Evolutionary conservation across 2,329 filamentous ascomycete species (phyloP).

Genomic region (Penicillium concentricum): DNA sequence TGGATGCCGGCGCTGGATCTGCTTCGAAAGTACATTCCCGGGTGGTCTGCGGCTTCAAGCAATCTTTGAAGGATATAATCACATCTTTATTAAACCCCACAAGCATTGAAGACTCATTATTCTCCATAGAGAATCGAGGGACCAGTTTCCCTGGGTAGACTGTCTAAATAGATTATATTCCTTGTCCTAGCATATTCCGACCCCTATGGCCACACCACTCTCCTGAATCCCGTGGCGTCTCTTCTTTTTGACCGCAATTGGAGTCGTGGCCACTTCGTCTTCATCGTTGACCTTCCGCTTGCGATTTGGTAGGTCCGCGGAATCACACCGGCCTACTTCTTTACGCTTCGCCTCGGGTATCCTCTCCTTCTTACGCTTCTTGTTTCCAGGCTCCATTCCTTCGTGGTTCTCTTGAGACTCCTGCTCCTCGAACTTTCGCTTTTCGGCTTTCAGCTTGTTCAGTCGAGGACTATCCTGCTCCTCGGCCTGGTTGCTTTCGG

Average conservation of each 20-base stretch:
- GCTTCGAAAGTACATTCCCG: not conserved
- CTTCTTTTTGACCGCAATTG: too few species aligned
- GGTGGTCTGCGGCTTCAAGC: not conserved
- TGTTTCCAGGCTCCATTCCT: not conserved
- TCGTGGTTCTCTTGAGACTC: not conserved
- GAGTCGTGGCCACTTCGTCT: too few species aligned
- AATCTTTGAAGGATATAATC: not conserved
- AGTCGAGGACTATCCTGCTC: not conserved
- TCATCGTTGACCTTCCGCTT: too few species aligned
- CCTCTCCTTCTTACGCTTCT: not conserved
- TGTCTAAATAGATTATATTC: not conserved
- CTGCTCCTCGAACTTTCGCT: not conserved
- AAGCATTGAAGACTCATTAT: not conserved
- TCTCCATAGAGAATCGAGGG: not conserved
- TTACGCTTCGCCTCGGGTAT: not conserved
- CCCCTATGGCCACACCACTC: not conserved
- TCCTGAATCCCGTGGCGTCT: not conserved
- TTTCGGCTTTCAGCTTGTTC: not conserved
- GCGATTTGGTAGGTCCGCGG: too few species aligned
- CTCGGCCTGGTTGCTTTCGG: not conserved
- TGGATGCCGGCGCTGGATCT: not conserved
- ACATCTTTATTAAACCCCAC: too few species aligned
- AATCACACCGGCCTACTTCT: too few species aligned
- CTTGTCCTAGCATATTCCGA: not conserved
- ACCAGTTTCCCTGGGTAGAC: not conserved